Evolutionary conservation across 2,329 filamentous ascomycete species (phyloP).

Genomic region (Fusarium abutilonis): DNA sequence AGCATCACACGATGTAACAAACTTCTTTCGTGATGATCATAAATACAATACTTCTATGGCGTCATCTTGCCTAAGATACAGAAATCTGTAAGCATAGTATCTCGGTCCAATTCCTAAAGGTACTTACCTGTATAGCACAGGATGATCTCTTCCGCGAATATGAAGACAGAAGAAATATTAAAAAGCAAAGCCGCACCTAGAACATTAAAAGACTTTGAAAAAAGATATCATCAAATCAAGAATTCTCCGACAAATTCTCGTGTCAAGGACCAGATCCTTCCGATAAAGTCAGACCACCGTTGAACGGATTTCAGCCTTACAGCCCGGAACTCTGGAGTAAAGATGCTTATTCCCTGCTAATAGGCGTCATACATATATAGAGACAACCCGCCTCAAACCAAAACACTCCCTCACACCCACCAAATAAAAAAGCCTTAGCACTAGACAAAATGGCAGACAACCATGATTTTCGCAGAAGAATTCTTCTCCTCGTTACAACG

Average conservation of each 20-base stretch:
- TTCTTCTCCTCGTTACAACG: constrained; percentile 50
- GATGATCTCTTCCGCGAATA: no score
- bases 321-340: neutral
- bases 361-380: constrained; percentile 28
- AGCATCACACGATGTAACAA: no score
- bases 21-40: no score
- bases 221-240: no score
- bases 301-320: constrained; percentile 13
- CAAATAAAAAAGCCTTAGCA: constrained; percentile 15
- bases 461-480: constrained; percentile 25
- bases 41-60: no score
- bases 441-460: constrained; percentile 27
- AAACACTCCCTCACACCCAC: constrained; percentile 8
- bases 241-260: neutral
- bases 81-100: no score
- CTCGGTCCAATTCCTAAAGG: no score
- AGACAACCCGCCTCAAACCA: constrained; percentile 10
- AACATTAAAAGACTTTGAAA: neutral
- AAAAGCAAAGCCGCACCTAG: no score
- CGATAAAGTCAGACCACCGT: neutral
- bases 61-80: no score
- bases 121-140: no score
- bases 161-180: no score
- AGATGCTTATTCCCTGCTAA: neutral
- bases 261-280: neutral